Base-by-base conservation (phyloP, 352 stramenopile genomes). In the Phytopythium litorale region DNA sequence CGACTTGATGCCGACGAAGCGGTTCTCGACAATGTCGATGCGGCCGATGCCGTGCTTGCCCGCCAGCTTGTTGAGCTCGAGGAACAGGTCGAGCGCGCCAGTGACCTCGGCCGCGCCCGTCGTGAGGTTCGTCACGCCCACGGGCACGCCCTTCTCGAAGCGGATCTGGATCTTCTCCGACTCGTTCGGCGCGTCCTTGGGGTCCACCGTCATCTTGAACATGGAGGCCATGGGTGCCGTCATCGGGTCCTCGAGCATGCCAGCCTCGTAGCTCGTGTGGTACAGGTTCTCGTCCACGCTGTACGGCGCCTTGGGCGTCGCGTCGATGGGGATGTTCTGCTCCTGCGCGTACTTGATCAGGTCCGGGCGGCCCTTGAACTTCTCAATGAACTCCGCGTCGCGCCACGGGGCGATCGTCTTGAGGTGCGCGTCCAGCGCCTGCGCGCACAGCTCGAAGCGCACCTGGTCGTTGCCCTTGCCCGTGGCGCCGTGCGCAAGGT, bases 11-110 rank as follows among this genome's bases (percentile, higher is more conserved):
- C 97, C 97, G 45, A 99, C 97, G 71, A 99, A 99, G 30, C 97
- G 94, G 83, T 99, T 99, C 84, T 99, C 97, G 52, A 99, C 97
- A 76, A 99, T 99, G 75, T 99, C 97, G 58, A 99, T 99, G 62
- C 97, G 92, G 49, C 97, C 97, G 57, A 99, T 87, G 53, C 93
- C 97, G 80, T 99, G 96, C 75, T 97, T 97, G 60, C 97, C 97
- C 7, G 92, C 97, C 35, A 99, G 85, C 71, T 97, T 87, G 81
- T 99, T 99, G 25, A 98, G 89, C 80, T 98, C 97, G 25, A 98
- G 76, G 80, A 99, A 99, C 7, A 99, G 80, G 50, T 98, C 89
- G 19, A 99, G 72, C 12, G 96, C 81, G 56, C 97, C 95, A 7
- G 91, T 98, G 60, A 98, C 77, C 56, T 96, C 88, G 3, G 87